These are phyloP conservation scores for Gynandropsis gynandra DNA, from an alignment of 345 rosid genomes.

Conservation along the genomic window DNA sequence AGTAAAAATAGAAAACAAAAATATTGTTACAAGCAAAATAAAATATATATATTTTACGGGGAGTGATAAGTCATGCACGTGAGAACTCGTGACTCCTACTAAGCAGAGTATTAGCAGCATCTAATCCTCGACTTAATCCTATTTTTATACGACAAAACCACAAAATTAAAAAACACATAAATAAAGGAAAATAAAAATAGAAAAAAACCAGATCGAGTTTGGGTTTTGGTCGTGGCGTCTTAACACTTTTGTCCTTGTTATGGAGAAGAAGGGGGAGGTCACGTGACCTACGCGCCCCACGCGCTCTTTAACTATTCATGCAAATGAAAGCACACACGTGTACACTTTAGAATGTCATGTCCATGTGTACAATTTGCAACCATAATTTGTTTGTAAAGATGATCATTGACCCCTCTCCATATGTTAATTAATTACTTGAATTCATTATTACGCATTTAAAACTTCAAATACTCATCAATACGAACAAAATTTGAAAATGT, in stretches of 20 bases:
- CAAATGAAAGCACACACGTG: conserved; percentile 18
- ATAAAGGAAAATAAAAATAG: neutral
- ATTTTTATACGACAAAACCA: too few species aligned
- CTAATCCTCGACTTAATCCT: neutral
- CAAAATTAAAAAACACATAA: too few species aligned
- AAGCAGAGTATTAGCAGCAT: conserved; percentile 11
- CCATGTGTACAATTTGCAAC: conserved; percentile 14
- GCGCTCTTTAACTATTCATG: conserved; percentile 23
- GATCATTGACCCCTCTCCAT: neutral
- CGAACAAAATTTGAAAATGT: too few species aligned
- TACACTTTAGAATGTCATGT: conserved; percentile 6
- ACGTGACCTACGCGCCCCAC: conserved; percentile 33
- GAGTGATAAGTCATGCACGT: conserved; percentile 25
- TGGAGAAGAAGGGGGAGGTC: conserved; percentile 19
- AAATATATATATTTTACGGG: conserved; percentile 13
- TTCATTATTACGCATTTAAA: too few species aligned
- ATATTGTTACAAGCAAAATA: conserved; percentile 25
- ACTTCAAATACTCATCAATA: too few species aligned
- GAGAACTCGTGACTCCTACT: conserved; percentile 33
- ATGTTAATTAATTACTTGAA: too few species aligned
- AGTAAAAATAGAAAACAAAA: conserved; percentile 1
- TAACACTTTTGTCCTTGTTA: conserved; percentile 27
- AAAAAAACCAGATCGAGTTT: conserved; percentile 27
- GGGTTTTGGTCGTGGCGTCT: conserved; percentile 28
- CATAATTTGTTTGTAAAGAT: conserved; percentile 7